A percentile compares a stretch with the other conserved stretches of the same genome.
phyloP scores from a whole-genome alignment of 257 asterid species.

The Plantago elongata region DNA sequence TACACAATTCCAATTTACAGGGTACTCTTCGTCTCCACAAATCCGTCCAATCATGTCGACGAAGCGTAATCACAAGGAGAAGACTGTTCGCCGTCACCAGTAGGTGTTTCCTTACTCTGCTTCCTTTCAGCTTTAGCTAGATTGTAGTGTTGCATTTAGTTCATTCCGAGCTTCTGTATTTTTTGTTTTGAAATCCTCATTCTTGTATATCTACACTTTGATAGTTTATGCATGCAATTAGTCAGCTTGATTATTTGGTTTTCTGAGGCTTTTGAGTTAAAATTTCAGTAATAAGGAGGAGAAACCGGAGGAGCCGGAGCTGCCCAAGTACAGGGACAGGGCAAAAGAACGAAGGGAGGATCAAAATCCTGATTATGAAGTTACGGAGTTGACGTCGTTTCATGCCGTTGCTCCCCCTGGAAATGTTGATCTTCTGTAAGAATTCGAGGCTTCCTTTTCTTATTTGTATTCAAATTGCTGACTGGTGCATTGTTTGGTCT shows the following conservation, averaged over 20 bases:
- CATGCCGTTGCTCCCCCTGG: conserved; percentile 99
- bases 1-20: conserved; percentile 6
- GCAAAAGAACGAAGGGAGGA: conserved; percentile 97
- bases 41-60: conserved; percentile 32
- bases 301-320: conserved; percentile 79
- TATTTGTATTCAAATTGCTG: neutral
- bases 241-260: neutral
- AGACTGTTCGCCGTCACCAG: conserved; percentile 39
- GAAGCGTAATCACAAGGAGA: conserved; percentile 48
- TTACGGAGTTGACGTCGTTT: conserved; percentile 73
- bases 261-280: conserved; percentile 16
- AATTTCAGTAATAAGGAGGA: conserved; percentile 77
- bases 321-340: conserved; percentile 82
- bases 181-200: neutral
- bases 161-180: neutral
- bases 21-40: conserved; percentile 6
- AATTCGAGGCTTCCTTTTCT: neutral
- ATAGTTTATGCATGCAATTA: no score
- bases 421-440: conserved; percentile 62
- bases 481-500: conserved; percentile 3
- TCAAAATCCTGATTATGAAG: conserved; percentile 91
- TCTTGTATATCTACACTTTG: no score
- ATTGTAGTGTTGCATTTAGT: neutral
- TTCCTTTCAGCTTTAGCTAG: no score
- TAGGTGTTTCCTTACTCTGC: conserved; percentile 18